Conservation (phyloP, 2,329 filamentous ascomycete genomes). For the Rutstroemia sp. region DNA sequence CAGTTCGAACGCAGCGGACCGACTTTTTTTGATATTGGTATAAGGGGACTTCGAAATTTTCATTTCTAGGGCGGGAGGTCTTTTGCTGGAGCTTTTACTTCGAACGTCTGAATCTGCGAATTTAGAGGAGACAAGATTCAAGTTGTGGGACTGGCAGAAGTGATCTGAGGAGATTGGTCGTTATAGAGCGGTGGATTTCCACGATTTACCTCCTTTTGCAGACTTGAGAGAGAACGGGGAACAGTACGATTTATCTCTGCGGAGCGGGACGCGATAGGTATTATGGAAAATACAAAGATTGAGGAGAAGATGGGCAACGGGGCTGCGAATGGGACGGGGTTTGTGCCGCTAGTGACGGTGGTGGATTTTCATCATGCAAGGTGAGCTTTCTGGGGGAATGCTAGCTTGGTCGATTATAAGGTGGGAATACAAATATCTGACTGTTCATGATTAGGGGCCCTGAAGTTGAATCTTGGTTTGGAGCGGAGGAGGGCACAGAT, state of each 20-base stretch:
- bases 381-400: conserved; percentile 20
- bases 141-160: no score
- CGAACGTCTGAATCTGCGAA: no score
- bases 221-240: background rate
- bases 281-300: conserved; percentile 3
- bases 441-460: conserved; percentile 50
- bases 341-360: conserved; percentile 66
- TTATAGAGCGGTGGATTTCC: no score
- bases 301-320: conserved; percentile 15
- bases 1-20: no score
- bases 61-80: no score
- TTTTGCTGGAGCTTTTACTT: no score
- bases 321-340: conserved; percentile 29
- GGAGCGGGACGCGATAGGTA: no score
- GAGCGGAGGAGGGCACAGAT: conserved; percentile 64
- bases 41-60: no score
- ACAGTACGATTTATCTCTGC: background rate
- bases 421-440: background rate
- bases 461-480: conserved; percentile 91
- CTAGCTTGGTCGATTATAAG: no score
- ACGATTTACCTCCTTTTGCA: background rate
- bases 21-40: no score
- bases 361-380: conserved; percentile 80
- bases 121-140: no score
- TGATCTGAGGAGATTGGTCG: no score